These are phyloP conservation scores for Acanthamoeba lenticulata DNA, from an alignment of 208 protist species.

Conservation along the genomic window DNA sequence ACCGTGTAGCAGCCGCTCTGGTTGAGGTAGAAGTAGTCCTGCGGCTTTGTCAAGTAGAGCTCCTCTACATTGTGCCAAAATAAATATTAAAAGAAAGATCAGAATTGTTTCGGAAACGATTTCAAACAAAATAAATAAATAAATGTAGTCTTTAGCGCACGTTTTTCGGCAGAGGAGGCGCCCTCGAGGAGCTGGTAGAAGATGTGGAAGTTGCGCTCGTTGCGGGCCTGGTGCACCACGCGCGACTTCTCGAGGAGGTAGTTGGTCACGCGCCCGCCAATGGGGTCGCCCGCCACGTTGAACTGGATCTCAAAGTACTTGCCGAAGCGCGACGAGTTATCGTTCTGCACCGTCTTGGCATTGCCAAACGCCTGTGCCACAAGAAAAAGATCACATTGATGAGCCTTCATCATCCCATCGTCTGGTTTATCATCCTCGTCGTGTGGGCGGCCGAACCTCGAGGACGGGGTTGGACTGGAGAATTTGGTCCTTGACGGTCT, in stretches of 20 bases:
- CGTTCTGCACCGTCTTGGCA: constrained; percentile 84
- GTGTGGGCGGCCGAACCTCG: constrained; percentile 54
- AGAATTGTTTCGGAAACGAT: too few species aligned
- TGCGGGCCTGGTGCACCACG: constrained; percentile 67
- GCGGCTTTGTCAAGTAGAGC: constrained; percentile 54
- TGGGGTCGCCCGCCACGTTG: constrained; percentile 67
- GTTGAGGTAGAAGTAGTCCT: constrained; percentile 86
- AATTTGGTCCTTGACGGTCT: constrained; percentile 94
- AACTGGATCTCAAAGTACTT: constrained; percentile 87
- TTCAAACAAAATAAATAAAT: too few species aligned
- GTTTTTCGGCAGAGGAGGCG: background rate
- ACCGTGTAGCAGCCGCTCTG: constrained; percentile 81
- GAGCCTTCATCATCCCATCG: too few species aligned
- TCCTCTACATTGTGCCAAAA: background rate
- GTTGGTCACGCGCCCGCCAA: constrained; percentile 73
- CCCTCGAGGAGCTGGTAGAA: constrained; percentile 91
- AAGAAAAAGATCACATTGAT: too few species aligned
- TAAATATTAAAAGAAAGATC: too few species aligned
- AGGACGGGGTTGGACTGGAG: constrained; percentile 80
- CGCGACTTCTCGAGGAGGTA: constrained; percentile 77
- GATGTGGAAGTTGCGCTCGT: constrained; percentile 96
- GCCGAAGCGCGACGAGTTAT: constrained; percentile 86
- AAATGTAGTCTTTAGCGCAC: too few species aligned
- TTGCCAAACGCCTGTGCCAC: constrained; percentile 77
- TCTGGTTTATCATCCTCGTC: background rate